Conservation (phyloP, 2,329 filamentous ascomycete genomes). For the Thyridium curvatum region DNA sequence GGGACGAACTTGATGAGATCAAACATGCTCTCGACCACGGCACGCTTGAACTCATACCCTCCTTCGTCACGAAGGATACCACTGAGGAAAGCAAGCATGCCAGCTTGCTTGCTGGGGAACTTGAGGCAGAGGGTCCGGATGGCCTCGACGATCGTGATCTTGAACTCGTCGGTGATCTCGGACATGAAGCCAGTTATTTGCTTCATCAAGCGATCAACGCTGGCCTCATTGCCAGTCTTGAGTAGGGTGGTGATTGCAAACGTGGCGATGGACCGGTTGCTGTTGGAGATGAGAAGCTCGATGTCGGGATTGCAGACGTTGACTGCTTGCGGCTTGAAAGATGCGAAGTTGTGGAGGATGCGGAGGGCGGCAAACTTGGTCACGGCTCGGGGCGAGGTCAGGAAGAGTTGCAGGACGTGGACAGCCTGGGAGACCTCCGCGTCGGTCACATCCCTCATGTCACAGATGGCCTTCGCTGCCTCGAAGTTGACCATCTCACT, state of each 20-base stretch:
- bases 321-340: constrained; percentile 91
- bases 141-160: constrained; percentile 99
- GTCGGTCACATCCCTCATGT: constrained; percentile 88
- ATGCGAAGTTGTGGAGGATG: constrained; percentile 92
- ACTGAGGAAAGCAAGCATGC: constrained; percentile 95
- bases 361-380: constrained; percentile 97
- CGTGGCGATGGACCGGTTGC: constrained; percentile 93
- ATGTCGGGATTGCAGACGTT: constrained; percentile 95
- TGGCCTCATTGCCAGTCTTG: constrained; percentile 97
- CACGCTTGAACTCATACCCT: constrained; percentile 96
- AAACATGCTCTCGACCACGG: constrained; percentile 98
- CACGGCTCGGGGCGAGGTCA: constrained; percentile 89
- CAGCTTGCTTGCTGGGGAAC: constrained; percentile 96
- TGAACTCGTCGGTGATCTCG: constrained; percentile 98
- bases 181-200: constrained; percentile 98
- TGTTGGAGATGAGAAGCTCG: constrained; percentile 92
- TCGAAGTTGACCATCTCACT: constrained; percentile 99
- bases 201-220: constrained; percentile 96
- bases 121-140: constrained; percentile 95
- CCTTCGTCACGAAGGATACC: constrained; percentile 96
- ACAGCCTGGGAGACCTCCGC: constrained; percentile 87
- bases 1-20: constrained; percentile 98
- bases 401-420: constrained; percentile 91
- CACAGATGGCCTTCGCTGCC: constrained; percentile 95
- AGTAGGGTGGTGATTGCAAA: constrained; percentile 97